These are phyloP conservation scores for Musa schizocarpa DNA, from an alignment of 176 grass and related monocot genomes.

Conservation along the genomic window DNA sequence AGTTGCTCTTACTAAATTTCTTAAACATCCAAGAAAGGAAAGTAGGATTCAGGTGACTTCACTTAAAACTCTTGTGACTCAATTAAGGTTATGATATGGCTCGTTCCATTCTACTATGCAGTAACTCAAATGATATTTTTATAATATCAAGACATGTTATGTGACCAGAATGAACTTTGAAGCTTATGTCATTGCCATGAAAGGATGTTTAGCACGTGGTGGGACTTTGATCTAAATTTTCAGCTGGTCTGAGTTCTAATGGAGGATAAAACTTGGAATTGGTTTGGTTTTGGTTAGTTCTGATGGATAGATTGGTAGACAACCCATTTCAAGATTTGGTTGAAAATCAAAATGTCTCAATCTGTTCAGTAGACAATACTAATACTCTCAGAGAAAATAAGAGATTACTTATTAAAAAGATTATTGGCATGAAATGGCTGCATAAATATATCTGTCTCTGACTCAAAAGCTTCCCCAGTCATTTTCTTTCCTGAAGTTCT, in stretches of 20 bases:
- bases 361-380: too few species aligned
- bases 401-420: too few species aligned
- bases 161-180: background rate
- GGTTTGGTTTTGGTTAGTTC: background rate
- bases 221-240: background rate
- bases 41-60: background rate
- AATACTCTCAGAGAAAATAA: too few species aligned
- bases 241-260: background rate
- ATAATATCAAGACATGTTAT: background rate
- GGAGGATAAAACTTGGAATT: background rate
- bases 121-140: too few species aligned
- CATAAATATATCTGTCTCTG: too few species aligned
- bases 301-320: background rate
- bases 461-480: too few species aligned
- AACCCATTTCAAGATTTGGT: background rate
- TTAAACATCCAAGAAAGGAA: background rate
- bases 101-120: too few species aligned
- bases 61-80: too few species aligned
- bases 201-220: background rate
- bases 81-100: too few species aligned
- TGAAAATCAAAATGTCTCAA: too few species aligned
- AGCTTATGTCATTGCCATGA: background rate
- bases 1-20: background rate
- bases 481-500: too few species aligned
- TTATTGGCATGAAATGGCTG: too few species aligned